Evolutionary conservation across 2,329 filamentous ascomycete species (phyloP), one percentile per base, ranked within the genome.

Genomic region (Diatrype stigma): DNA sequence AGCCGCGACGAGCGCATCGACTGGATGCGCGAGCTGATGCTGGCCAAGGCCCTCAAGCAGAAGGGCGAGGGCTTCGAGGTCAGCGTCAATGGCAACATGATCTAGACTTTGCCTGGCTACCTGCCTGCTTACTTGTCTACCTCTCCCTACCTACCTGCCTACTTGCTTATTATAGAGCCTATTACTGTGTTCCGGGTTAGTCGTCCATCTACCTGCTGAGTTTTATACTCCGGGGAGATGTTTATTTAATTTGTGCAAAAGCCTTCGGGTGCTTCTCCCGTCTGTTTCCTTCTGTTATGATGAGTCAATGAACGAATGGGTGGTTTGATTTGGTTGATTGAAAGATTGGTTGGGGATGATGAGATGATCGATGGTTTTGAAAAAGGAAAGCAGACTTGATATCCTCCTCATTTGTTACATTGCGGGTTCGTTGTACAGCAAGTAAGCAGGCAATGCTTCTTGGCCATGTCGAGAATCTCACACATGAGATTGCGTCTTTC

Each of bases 21-120:
- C 68, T 99, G 94, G 94, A 95, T 95, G 90, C 80, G 90, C 49
- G 90, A 95, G 78, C 74, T 95, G 54, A 95, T 95, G 90, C 82
- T 95, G 44, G 90, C 90, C 49, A 94, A 94, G 75, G 90, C 90
- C 17, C 75, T 90, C 66, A 89, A 86, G 75, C 87, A 90, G 71
- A 94, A 92, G 79, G 85, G 82, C 45, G 85, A 90, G 60, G 90
- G 90, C 17, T 93, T 87, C 61, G 87, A 92, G 71, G 83, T 94
- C 61, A 87, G 84, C 64, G 83, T 92, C 56, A 93, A 93, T 65
- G 89, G 89, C 42, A 86, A 84, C 70, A 86, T 86, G 82, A 86
- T 88, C 63, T 87, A 70, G 62, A 3, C 26, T 17, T 11, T 22
- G 14, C 3, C 19, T 40, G 2, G 16, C 37, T 22, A 21, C 37